These are phyloP conservation scores for Annulohypoxylon stygium DNA, from an alignment of 495 filamentous ascomycete species.

Conservation along the genomic window DNA sequence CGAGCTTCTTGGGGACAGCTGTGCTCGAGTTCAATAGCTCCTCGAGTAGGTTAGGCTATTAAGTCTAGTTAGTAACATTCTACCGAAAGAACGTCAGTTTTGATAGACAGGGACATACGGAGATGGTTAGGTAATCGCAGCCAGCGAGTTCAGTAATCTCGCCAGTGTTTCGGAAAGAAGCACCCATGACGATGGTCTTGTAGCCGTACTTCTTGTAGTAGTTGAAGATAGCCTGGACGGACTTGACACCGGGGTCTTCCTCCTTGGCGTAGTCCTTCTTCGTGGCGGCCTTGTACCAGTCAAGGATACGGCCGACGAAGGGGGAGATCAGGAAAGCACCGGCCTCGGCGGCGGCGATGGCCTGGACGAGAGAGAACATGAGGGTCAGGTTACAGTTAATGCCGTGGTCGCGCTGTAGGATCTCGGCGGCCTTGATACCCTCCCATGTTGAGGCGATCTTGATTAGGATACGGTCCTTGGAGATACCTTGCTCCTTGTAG, in stretches of 20 bases:
- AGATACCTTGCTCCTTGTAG: conserved; percentile 90
- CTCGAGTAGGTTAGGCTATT: conserved; percentile 90
- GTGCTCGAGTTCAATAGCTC: conserved; percentile 85
- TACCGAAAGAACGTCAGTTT: background rate
- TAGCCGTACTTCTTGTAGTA: conserved; percentile 99
- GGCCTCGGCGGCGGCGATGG: conserved; percentile 95
- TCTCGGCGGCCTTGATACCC: conserved; percentile 96
- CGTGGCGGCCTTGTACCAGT: conserved; percentile 98
- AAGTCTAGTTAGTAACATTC: conserved; percentile 22
- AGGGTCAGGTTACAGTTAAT: conserved; percentile 99
- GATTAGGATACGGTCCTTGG: conserved; percentile 94
- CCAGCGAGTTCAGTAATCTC: conserved; percentile 98
- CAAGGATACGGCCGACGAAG: conserved; percentile 98
- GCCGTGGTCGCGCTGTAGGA: conserved; percentile 90
- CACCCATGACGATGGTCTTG: conserved; percentile 99
- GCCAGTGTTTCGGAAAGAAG: conserved; percentile 93
- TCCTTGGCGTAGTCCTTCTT: conserved; percentile 90
- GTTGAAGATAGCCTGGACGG: conserved; percentile 96
- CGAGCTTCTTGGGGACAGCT: conserved; percentile 92
- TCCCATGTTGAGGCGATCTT: conserved; percentile 93
- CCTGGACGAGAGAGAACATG: conserved; percentile 97
- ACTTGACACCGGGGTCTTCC: conserved; percentile 97
- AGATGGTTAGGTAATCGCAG: conserved; percentile 99
- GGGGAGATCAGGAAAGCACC: conserved; percentile 98
- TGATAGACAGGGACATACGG: conserved; percentile 67